Base-by-base conservation (phyloP, 768 basidiomycete genomes). In the Termitomyces sp. region DNA sequence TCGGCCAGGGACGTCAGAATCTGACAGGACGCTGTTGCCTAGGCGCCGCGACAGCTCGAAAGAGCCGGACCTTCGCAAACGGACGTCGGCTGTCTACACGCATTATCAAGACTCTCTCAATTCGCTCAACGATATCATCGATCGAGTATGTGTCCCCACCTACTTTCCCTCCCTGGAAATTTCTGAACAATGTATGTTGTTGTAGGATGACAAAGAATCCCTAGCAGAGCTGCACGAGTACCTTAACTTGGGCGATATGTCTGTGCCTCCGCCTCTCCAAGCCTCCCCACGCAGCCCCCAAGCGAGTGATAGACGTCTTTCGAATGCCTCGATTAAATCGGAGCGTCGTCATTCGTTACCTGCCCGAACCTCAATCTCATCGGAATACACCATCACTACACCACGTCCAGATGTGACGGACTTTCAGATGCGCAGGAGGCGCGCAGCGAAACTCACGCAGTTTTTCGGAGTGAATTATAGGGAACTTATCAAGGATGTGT, bases 391-490 rank as follows among this genome's bases (percentile, higher is more conserved):
- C 53, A 36, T 75, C 28, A 46, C 71, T 18, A 63, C 79, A 20
- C 69, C 78, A 26, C 74, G 77, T 57, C 74, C 80, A 4, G 77
- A 82, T 12, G 60, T 76, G 59, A 73, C 73, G 15, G 73, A 78
- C 58, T 92, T 93, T 77, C 87, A 92, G 69, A 69, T 79, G 56
- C 85, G 90, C 48, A 77, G 92, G 54, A 76, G 84, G 42, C 77
- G 86, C 57, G 91, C 90, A 5, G 90, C 91, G 60, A 94, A 94
- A 75, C 78, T 94, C 59, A 87, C 88, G 28, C 80, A 87, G 71
- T 93, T 93, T 78, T 94, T 94, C 72, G 91, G 91, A 24, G 92
- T 92, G 42, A 81, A 91, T 68, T 92, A 94, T 69, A 80, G 84
- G 28, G 88, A 89, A 55, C 73, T 93, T 56, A 85, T 93, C 55